A percentile compares a stretch with the other conserved stretches of the same genome.
Conservation (phyloP, 2,329 filamentous ascomycete genomes). For the Phoma sp. region DNA sequence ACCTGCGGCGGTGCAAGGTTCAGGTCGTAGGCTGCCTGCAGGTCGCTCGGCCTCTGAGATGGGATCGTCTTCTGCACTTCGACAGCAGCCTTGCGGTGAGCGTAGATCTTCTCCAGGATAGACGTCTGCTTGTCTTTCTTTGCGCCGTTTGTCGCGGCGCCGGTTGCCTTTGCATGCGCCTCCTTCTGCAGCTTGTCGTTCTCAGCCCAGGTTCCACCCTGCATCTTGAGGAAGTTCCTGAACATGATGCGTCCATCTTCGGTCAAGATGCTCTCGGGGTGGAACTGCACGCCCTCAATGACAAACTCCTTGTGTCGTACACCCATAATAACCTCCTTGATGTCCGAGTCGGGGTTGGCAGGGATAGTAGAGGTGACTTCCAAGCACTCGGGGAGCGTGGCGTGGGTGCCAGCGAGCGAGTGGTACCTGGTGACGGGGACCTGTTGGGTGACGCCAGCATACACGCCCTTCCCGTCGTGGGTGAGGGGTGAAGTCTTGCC, state of each 20-base stretch:
- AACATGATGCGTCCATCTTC: constrained; percentile 88
- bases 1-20: constrained; percentile 84
- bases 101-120: constrained; percentile 91
- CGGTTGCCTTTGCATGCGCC: constrained; percentile 41
- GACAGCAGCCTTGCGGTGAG: constrained; percentile 76
- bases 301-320: constrained; percentile 90
- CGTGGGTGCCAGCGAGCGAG: constrained; percentile 89
- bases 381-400: constrained; percentile 82
- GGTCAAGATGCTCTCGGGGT: constrained; percentile 95
- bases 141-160: constrained; percentile 29
- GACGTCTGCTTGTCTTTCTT: constrained; percentile 71
- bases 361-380: constrained; percentile 89
- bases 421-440: constrained; percentile 94
- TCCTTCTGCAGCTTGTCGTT: constrained; percentile 64
- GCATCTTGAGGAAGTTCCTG: constrained; percentile 87
- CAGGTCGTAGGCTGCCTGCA: constrained; percentile 85
- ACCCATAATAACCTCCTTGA: constrained; percentile 91
- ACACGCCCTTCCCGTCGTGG: constrained; percentile 92
- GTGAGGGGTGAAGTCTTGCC: constrained; percentile 92
- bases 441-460: constrained; percentile 76
- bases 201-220: constrained; percentile 89
- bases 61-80: constrained; percentile 82
- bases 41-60: constrained; percentile 79
- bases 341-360: constrained; percentile 72
- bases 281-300: constrained; percentile 97